Percentiles rank a stretch among this genome's conserved stretches.
Conservation (phyloP, 2,329 filamentous ascomycete species). For the Amphichorda felina region DNA sequence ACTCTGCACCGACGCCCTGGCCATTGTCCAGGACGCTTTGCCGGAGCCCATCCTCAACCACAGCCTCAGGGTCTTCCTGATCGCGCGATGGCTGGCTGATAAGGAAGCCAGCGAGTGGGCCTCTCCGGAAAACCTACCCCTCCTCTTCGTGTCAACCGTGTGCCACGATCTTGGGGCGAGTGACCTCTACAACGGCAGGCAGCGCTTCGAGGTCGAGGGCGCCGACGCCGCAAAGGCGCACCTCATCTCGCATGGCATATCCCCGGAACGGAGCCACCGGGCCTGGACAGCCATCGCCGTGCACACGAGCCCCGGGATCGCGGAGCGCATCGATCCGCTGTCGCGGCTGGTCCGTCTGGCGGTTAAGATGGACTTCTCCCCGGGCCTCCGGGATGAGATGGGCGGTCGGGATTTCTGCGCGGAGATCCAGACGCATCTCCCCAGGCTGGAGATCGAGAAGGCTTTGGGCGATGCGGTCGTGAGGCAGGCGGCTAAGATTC, state of each 20-base stretch:
- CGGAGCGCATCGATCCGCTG: constrained; percentile 20
- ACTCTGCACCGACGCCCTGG: not conserved
- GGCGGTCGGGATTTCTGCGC: constrained; percentile 4
- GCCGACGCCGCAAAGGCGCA: constrained; percentile 16
- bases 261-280: constrained; percentile 12
- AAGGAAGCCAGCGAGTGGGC: constrained; percentile 8
- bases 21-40: constrained; percentile 5
- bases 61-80: constrained; percentile 14
- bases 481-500: constrained; percentile 11
- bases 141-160: constrained; percentile 21
- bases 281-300: constrained; percentile 22
- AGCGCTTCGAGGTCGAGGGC: constrained; percentile 23
- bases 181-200: constrained; percentile 13
- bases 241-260: constrained; percentile 12
- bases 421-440: constrained; percentile 11
- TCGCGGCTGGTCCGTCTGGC: constrained; percentile 17
- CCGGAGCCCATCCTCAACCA: constrained; percentile 16
- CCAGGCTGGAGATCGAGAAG: constrained; percentile 13
- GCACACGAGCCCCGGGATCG: constrained; percentile 21
- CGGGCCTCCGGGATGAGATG: not conserved
- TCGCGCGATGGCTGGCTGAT: constrained; percentile 11
- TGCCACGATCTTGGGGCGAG: constrained; percentile 22
- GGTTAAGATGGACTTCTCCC: constrained; percentile 19
- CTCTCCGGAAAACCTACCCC: constrained; percentile 3
- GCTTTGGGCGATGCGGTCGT: constrained; percentile 14